Percentiles rank a stretch among this genome's conserved stretches.
These are phyloP conservation scores for Didymella pomorum DNA, from an alignment of 2,329 filamentous ascomycete genomes.

Conservation along the genomic window DNA sequence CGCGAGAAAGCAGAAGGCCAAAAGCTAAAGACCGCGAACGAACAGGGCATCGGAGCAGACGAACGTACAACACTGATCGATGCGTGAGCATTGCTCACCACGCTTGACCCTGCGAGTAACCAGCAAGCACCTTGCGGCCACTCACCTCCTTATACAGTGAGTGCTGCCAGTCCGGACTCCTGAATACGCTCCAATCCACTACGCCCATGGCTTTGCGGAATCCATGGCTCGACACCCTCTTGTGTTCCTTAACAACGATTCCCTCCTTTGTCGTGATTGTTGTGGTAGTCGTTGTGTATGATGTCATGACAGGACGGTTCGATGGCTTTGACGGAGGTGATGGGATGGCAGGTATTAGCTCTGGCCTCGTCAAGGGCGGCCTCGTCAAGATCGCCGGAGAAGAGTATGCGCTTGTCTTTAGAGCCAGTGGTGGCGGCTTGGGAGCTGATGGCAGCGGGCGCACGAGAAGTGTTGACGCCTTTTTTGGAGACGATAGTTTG, in stretches of 20 bases:
- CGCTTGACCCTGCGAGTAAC: neutral
- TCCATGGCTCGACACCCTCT: neutral
- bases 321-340: neutral
- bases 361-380: neutral
- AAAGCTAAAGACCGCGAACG: neutral
- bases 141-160: neutral
- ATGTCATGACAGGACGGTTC: neutral
- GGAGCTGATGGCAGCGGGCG: neutral
- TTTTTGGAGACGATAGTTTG: neutral
- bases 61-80: neutral
- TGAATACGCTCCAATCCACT: neutral
- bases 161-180: neutral
- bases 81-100: neutral
- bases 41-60: neutral
- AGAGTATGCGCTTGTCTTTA: neutral
- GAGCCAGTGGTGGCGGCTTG: neutral
- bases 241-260: neutral
- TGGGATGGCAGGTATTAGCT: neutral
- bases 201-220: neutral
- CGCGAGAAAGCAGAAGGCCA: neutral
- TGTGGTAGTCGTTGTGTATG: neutral
- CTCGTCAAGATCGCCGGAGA: neutral
- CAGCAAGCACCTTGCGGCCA: neutral
- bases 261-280: neutral
- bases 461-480: neutral